A percentile compares a stretch with the other conserved stretches of the same genome.
phyloP scores from a whole-genome alignment of 2,329 filamentous ascomycete genomes.

The Intubia oerlemansii region DNA sequence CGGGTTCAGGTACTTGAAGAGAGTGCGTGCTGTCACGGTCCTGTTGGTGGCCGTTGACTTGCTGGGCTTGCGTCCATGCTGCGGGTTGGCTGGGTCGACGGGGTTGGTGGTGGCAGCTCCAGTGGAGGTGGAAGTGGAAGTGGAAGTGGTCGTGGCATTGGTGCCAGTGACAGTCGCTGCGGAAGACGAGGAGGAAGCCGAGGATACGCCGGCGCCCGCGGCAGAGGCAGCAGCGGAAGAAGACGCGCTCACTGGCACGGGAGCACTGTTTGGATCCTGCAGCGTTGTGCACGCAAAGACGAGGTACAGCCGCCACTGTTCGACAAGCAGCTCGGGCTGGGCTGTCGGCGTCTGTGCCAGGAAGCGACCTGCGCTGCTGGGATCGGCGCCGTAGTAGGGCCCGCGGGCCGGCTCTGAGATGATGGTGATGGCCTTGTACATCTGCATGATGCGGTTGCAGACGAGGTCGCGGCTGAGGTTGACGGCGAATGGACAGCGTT shows the following conservation, averaged over 20 bases:
- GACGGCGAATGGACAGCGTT: conserved; percentile 79
- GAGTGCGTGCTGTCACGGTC: conserved; percentile 66
- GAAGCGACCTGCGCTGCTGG: conserved; percentile 29
- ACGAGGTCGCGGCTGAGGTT: conserved; percentile 80
- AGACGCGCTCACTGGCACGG: conserved; percentile 46
- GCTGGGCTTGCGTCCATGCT: conserved; percentile 68
- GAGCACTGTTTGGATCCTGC: conserved; percentile 40
- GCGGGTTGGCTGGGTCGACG: no score
- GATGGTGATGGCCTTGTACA: conserved; percentile 66
- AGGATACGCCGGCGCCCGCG: no score
- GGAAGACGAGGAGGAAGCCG: no score
- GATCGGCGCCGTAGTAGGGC: conserved; percentile 38
- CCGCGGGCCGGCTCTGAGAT: conserved; percentile 55
- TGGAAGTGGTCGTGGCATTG: no score
- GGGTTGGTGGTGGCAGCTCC: conserved; percentile 33
- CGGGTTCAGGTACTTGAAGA: conserved; percentile 84
- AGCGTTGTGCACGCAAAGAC: conserved; percentile 95
- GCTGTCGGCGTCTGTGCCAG: conserved; percentile 38
- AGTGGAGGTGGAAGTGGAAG: no score
- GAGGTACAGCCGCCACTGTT: conserved; percentile 95
- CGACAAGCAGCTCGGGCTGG: conserved; percentile 70
- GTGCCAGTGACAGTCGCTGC: no score
- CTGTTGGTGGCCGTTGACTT: conserved; percentile 46
- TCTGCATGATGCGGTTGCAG: conserved; percentile 77
- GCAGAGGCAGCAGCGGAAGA: no score